A percentile compares a stretch with the other conserved stretches of the same genome.
phyloP scores from a whole-genome alignment of 2,329 filamentous ascomycete genomes.

The Fusarium anthophilum region DNA sequence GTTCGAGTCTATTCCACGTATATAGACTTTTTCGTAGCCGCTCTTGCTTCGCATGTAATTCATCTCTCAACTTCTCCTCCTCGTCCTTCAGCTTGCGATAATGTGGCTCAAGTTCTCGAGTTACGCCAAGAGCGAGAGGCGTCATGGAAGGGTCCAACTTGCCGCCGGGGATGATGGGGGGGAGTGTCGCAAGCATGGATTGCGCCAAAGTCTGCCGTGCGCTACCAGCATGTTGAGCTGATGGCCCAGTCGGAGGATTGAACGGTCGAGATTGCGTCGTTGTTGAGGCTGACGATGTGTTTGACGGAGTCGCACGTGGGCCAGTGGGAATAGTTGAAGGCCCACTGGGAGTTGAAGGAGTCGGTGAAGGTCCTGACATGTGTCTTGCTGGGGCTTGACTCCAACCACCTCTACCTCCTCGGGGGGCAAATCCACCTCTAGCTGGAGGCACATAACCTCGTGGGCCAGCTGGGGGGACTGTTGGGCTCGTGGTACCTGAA shows the following conservation, averaged over 20 bases:
- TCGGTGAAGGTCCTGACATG: conserved; percentile 47
- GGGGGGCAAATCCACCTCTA: conserved; percentile 56
- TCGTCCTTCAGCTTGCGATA: conserved; percentile 65
- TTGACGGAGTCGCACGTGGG: conserved; percentile 50
- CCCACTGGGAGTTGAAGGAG: conserved; percentile 54
- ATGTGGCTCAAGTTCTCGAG: conserved; percentile 64
- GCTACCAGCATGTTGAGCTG: conserved; percentile 49
- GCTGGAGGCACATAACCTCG: conserved; percentile 60
- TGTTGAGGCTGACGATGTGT: conserved; percentile 50
- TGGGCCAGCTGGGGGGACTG: conserved; percentile 63
- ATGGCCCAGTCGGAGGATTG: conserved; percentile 67
- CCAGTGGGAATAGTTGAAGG: conserved; percentile 59
- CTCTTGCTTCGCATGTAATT: conserved; percentile 63
- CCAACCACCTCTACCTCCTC: conserved; percentile 60
- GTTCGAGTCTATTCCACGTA: conserved; percentile 63
- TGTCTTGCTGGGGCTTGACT: conserved; percentile 47
- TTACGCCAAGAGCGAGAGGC: conserved; percentile 57
- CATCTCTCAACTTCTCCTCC: conserved; percentile 65
- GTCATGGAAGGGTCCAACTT: conserved; percentile 60
- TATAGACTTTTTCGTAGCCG: conserved; percentile 62
- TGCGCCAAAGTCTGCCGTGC: conserved; percentile 61
- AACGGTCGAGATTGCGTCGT: conserved; percentile 58
- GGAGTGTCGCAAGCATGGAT: conserved; percentile 60
- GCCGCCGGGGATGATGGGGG: conserved; percentile 63
- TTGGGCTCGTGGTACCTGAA: conserved; percentile 56